Evolutionary conservation across 306 rosid species (phyloP), one percentile per base, ranked within the genome.

Genomic region (Gastrolobium bilobum): DNA sequence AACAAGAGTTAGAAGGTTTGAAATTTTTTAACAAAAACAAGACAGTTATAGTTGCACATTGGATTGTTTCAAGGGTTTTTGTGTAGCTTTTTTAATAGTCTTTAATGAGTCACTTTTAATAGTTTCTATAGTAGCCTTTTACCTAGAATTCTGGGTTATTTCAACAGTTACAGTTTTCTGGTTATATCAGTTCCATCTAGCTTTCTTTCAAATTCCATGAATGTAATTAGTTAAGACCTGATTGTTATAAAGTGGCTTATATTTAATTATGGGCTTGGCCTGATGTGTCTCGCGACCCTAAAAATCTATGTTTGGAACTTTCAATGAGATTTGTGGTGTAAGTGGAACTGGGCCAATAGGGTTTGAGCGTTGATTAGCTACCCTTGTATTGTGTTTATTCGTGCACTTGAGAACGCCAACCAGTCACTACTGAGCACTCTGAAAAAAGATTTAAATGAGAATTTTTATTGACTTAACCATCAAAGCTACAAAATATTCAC

Each of bases 311-410:
- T 66, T 40, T 66, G 54, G 72, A 26, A 9, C 43, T 43, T 43
- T 40, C n/a, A 37, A 53, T 60, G 76, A 57, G 39, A 60, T 71
- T 37, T 53, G 48, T 71, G 64, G 29, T 71, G 47, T 46, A 74
- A 59, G 59, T 11, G 10, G 47, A 20, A 71, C 10, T 31, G n/a
- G 43, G 46, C 20, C 58, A 5, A 31, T 34, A 4, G 20, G 70
- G 30, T 61, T 58, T 34, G 48, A 5, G 38, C 15, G 2, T 9
- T 75, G 37, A 75, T 20, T 26, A 3, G 20, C 14, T 10, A 33
- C 70, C 46, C 37, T 20, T 60, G 48, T 75, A 46, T 71, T 30
- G 4, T 80, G 58, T 63, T 74, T 71, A 52, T 52, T 62, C 57
- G 26, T 38, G 39, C 39, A 62, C 59, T 30, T 62, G 14, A 68